Conservation (phyloP, 352 stramenopile genomes). For the Paralagenidium karlingii region DNA sequence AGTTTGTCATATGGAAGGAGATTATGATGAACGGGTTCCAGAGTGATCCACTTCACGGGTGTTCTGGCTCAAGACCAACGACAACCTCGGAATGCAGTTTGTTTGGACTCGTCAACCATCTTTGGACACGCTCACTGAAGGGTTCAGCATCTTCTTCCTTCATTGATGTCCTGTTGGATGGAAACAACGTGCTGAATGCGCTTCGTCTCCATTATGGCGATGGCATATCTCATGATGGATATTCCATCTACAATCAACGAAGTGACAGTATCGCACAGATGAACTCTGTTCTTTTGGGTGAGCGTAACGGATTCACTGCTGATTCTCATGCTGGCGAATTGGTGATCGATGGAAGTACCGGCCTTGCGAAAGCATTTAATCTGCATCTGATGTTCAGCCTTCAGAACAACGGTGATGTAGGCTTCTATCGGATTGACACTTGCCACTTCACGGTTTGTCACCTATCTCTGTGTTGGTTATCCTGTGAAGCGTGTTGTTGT, state of each 20-base stretch:
- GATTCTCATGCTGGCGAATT: constrained; percentile 56
- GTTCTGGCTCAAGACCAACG: neutral
- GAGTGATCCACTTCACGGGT: neutral
- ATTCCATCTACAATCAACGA: constrained; percentile 39
- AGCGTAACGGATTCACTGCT: constrained; percentile 29
- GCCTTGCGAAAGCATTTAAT: constrained; percentile 42
- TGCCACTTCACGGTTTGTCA: neutral
- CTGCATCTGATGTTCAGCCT: constrained; percentile 53
- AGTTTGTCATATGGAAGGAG: constrained; percentile 61
- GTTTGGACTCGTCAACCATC: constrained; percentile 18
- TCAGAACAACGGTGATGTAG: constrained; percentile 57
- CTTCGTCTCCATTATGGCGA: too few species aligned
- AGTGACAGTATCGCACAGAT: constrained; percentile 45
- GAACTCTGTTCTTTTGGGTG: constrained; percentile 47
- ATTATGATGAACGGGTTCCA: neutral
- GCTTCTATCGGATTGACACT: constrained; percentile 27
- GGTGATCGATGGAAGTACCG: constrained; percentile 43
- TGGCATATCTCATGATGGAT: constrained; percentile 72
- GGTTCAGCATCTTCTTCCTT: constrained; percentile 9
- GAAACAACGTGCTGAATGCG: constrained; percentile 51
- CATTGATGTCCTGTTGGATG: constrained; percentile 42
- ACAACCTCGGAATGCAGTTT: too few species aligned
- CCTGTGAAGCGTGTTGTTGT: neutral
- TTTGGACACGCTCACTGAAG: constrained; percentile 12
- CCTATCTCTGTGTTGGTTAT: neutral